Base-by-base conservation (phyloP, 495 filamentous ascomycete genomes). In the Rhizodiscina lignyota region DNA sequence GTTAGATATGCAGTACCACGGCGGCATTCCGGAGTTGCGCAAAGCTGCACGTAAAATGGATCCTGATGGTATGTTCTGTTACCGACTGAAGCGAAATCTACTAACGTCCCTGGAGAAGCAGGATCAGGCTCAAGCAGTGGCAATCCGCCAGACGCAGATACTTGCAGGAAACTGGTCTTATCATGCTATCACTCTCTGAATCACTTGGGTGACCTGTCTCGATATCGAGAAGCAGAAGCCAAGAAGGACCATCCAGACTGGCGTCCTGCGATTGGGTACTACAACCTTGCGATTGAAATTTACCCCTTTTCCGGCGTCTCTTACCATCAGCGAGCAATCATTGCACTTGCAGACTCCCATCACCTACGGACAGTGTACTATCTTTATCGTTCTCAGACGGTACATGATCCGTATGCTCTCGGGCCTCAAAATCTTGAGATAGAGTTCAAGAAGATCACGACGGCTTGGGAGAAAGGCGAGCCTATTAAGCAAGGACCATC, bases 291-390 rank as follows among this genome's bases (percentile, higher is more conserved):
- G 10, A 69, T 70, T 39, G 68, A 74, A 30, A 68, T 96, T 36
- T 68, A 77, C 38, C 86, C 91, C 15, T 60, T 70, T 1, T 81
- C 79, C 27, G 87, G 87, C 20, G 66, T 69, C 19, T 77, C 83
- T 26, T 76, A 92, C 48, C 86, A 97, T 43, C 89, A 96, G 53
- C 64, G 83, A 50, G 85, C 83, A 0, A 79, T 94, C 12, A 78
- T 94, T 39, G 75, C 81, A 20, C 64, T 74, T 27, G 74, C 76
- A 32, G 76, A 81, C 47, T 66, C 60, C 13, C 74, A 83, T 40
- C 79, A 92, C 50, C 65, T 94, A 17, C 68, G 79, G 17, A 74
- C 83, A 2, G 77, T 83, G 0, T 94, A 94, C 49, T 74, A 96
- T 55, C 66, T 94, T 10, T 94, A 92, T 48, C 70, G 86, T 35